Conservation (phyloP, 257 asterid species). For the Solanum lignicaule region DNA sequence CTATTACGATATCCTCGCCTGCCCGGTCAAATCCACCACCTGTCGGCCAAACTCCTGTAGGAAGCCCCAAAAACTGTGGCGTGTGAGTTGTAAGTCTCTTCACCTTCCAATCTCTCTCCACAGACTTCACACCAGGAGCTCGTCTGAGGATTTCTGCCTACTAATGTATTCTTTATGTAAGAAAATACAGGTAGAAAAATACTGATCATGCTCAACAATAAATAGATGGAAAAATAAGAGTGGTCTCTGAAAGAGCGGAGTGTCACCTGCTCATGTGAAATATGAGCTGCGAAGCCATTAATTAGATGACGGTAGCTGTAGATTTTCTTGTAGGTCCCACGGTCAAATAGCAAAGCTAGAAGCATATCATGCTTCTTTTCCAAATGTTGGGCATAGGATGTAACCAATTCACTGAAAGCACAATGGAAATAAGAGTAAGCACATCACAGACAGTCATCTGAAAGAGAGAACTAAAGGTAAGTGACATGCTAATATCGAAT, state of each 20-base stretch:
- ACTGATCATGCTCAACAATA: background rate
- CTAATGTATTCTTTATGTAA: constrained; percentile 33
- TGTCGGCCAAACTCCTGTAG: constrained; percentile 97
- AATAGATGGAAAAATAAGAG: background rate
- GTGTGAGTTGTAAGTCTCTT: constrained; percentile 93
- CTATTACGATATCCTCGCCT: constrained; percentile 91
- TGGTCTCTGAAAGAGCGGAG: constrained; percentile 8
- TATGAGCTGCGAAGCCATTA: constrained; percentile 89
- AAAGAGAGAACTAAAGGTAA: background rate
- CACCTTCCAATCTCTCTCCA: constrained; percentile 96
- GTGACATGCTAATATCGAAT: background rate
- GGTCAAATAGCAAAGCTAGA: constrained; percentile 78
- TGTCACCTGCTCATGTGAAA: constrained; percentile 84
- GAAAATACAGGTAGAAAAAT: constrained; percentile 16
- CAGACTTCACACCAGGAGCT: constrained; percentile 84
- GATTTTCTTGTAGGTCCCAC: constrained; percentile 70
- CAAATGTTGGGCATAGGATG: constrained; percentile 65
- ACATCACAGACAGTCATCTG: background rate
- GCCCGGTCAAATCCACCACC: constrained; percentile 96
- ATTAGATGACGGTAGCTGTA: constrained; percentile 91
- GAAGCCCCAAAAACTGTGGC: constrained; percentile 95
- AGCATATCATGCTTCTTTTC: constrained; percentile 91
- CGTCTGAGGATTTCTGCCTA: constrained; percentile 84
- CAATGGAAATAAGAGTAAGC: background rate
- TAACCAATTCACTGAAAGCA: constrained; percentile 54